These are phyloP conservation scores for Pouteria campechiana DNA, from an alignment of 179 eudicot species.

Conservation along the genomic window DNA sequence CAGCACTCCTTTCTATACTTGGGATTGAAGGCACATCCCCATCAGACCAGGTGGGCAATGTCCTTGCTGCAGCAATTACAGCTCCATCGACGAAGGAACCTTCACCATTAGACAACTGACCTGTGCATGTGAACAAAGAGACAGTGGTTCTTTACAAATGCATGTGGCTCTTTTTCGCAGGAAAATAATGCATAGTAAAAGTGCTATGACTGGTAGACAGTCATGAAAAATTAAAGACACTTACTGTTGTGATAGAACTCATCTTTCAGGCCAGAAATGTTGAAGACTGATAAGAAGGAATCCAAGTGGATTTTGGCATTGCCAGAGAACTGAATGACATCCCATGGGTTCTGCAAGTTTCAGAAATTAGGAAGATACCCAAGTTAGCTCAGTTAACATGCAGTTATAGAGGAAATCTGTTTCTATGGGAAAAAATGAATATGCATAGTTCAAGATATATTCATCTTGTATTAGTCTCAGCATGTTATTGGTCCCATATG, in stretches of 20 bases:
- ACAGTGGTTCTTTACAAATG: not conserved
- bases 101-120: conserved; percentile 34
- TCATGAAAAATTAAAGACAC: conserved; percentile 1
- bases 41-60: conserved; percentile 90
- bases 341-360: conserved; percentile 91
- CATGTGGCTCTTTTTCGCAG: not conserved
- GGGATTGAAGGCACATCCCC: conserved; percentile 81
- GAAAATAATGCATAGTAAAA: not conserved
- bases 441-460: too few relatives aligned
- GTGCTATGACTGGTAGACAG: not conserved
- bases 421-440: too few relatives aligned
- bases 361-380: not conserved
- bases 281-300: conserved; percentile 94
- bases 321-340: conserved; percentile 72
- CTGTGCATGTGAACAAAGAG: conserved; percentile 27
- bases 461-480: too few relatives aligned
- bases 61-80: conserved; percentile 87
- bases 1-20: conserved; percentile 78
- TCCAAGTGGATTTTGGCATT: conserved; percentile 66
- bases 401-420: too few relatives aligned
- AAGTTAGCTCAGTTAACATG: too few relatives aligned
- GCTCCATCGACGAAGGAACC: conserved; percentile 88
- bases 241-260: conserved; percentile 83
- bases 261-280: conserved; percentile 72
- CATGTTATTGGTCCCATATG: too few relatives aligned